Base-by-base conservation (phyloP, 768 basidiomycete genomes). In the Xanthoconium stramineum region DNA sequence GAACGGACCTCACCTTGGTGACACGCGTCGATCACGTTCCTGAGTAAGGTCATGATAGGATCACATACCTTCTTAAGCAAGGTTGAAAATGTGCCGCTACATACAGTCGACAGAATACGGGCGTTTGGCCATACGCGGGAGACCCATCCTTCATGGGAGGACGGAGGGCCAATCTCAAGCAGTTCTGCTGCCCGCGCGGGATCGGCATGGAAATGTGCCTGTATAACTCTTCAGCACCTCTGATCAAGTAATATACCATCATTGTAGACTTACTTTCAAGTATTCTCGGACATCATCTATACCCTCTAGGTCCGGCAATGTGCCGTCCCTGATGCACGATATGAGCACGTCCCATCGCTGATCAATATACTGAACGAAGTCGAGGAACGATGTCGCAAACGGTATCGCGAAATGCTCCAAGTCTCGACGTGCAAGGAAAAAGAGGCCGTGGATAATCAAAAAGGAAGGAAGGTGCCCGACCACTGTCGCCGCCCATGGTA, bases 391-490 rank as follows among this genome's bases (percentile, higher is more conserved):
- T 3, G 58, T 55, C 24, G 51, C 40, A 10, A 64, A 62, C 1
- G 52, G 28, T 14, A 47, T 24, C 6, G 13, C 24, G 28, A 67
- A 45, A 17, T 2, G 24, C 0, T 33, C 40, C 15, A 68, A 1
- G 5, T 57, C 38, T 19, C 43, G 36, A 35, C 45, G 47, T 10
- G 50, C 36, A 5, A 65, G 55, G 36, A 56, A 58, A 47, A 68
- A 67, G n/a, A 64, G 50, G 2, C 55, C 62, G n/a, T 66, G 61
- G 2, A 68, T 50, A 14, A 60, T 29, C 10, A 65, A 39, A 20
- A 64, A 66, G 4, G 66, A 58, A 2, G 60, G 60, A 20, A 61
- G 47, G 6, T 59, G 20, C 1, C 43, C 24, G 2, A 68, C 56
- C 24, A 55, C 46, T 19, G 62, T 59, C 17, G 58, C 60, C 4